Percentiles rank a stretch among this genome's conserved stretches.
Conservation (phyloP, 768 basidiomycete genomes). For the Fomitopsis serialis region DNA sequence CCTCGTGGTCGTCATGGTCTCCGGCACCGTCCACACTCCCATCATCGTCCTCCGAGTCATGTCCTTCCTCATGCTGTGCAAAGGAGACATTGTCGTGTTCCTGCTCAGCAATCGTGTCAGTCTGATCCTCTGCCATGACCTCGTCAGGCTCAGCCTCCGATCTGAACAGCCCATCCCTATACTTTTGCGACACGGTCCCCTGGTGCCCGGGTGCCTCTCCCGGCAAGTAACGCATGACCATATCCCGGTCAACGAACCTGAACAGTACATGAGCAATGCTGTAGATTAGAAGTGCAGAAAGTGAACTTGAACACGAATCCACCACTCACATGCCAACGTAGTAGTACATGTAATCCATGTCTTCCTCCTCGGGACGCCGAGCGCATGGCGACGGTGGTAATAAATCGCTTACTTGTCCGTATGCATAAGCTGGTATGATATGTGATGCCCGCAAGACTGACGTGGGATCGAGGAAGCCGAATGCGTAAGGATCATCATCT, state of each 20-base stretch:
- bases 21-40: too few relatives aligned
- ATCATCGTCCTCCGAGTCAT: too few relatives aligned
- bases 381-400: constrained; percentile 8
- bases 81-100: too few relatives aligned
- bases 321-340: constrained; percentile 21
- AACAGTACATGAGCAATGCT: not conserved
- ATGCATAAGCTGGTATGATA: constrained; percentile 35
- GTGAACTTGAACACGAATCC: too few relatives aligned
- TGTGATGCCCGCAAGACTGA: constrained; percentile 34
- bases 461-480: constrained; percentile 42
- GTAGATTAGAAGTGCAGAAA: too few relatives aligned
- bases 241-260: constrained; percentile 25
- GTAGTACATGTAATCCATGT: constrained; percentile 13
- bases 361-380: constrained; percentile 1
- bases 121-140: too few relatives aligned
- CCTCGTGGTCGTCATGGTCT: too few relatives aligned
- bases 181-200: too few relatives aligned
- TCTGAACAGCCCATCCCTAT: too few relatives aligned
- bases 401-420: constrained; percentile 13
- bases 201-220: constrained; percentile 20
- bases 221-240: constrained; percentile 17
- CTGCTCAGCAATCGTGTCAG: too few relatives aligned
- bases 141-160: too few relatives aligned
- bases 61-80: too few relatives aligned
- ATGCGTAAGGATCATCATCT: constrained; percentile 23